These are phyloP conservation scores for Tylopilus intermedius DNA, from an alignment of 768 basidiomycete genomes.

Conservation along the genomic window DNA sequence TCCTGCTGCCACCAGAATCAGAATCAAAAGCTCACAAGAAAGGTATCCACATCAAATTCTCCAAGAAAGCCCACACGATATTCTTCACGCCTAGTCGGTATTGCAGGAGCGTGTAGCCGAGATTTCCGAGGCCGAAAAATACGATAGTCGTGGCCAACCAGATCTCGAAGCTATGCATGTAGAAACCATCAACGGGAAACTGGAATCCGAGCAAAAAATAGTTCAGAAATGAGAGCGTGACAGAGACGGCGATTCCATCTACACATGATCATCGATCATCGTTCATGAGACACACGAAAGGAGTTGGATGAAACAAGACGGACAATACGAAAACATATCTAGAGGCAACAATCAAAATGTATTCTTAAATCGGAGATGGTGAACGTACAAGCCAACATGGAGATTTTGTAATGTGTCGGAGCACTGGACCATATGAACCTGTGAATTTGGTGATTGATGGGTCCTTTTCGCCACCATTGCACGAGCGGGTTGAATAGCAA, in stretches of 20 bases:
- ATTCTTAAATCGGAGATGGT: not conserved
- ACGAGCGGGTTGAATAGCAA: conserved; percentile 82
- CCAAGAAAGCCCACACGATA: conserved; percentile 21
- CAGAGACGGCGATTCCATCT: conserved; percentile 59
- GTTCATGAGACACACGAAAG: not conserved
- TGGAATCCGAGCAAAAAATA: conserved; percentile 70
- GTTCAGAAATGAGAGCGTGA: conserved; percentile 66
- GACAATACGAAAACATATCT: conserved; percentile 54
- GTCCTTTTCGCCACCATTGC: conserved; percentile 73
- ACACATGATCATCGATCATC: not conserved
- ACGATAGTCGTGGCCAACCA: conserved; percentile 75
- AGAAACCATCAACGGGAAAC: conserved; percentile 69
- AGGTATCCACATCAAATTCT: conserved; percentile 28
- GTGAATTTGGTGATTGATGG: conserved; percentile 77
- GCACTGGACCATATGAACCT: conserved; percentile 72
- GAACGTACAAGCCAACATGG: conserved; percentile 48
- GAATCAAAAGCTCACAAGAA: conserved; percentile 33
- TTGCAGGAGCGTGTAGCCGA: conserved; percentile 68
- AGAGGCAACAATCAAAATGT: conserved; percentile 1
- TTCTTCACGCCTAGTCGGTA: conserved; percentile 55
- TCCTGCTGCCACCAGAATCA: not conserved
- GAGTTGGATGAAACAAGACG: conserved; percentile 15
- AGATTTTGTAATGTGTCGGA: conserved; percentile 79
- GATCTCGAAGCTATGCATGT: conserved; percentile 77
- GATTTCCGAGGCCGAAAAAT: conserved; percentile 68